phyloP scores from a whole-genome alignment of 2,329 filamentous ascomycete genomes.

The Cordyceps pruinosa region DNA sequence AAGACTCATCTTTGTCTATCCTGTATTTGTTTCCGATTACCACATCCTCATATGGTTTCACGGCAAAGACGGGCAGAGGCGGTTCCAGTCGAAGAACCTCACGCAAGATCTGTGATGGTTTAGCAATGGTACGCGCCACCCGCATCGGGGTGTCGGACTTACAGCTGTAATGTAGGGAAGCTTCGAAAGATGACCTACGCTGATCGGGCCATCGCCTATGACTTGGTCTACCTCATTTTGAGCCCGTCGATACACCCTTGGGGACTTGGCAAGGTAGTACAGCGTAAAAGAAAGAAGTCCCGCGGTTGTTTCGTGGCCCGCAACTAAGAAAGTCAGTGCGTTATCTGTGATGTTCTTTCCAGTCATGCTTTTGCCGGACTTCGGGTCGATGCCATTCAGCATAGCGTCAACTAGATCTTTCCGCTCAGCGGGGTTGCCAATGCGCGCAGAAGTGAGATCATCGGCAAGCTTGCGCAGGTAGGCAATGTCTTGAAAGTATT shows the following conservation, averaged over 20 bases:
- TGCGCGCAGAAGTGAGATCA: conserved; percentile 55
- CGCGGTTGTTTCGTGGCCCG: conserved; percentile 65
- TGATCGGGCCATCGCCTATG: conserved; percentile 50
- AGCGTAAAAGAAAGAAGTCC: conserved; percentile 60
- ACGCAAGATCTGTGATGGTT: conserved; percentile 39
- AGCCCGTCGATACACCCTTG: conserved; percentile 50
- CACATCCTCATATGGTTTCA: conserved; percentile 47
- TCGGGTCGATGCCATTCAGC: conserved; percentile 59
- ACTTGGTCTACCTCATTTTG: conserved; percentile 63
- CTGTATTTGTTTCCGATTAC: conserved; percentile 56
- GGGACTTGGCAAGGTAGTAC: conserved; percentile 58
- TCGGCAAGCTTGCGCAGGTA: conserved; percentile 47
- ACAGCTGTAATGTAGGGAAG: conserved; percentile 59
- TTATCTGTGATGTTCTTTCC: conserved; percentile 61
- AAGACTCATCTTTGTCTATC: conserved; percentile 43
- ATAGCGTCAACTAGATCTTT: conserved; percentile 66
- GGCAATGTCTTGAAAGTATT: conserved; percentile 48
- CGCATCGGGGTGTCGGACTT: conserved; percentile 14
- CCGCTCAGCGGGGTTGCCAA: conserved; percentile 45
- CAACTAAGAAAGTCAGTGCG: conserved; percentile 66
- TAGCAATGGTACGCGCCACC: not conserved
- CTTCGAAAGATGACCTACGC: conserved; percentile 54
- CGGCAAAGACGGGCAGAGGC: conserved; percentile 50
- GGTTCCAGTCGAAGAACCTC: conserved; percentile 59
- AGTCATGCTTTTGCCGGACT: conserved; percentile 58